Base-by-base conservation (phyloP, 2,329 filamentous ascomycete species). In the Hysterium pulicare region DNA sequence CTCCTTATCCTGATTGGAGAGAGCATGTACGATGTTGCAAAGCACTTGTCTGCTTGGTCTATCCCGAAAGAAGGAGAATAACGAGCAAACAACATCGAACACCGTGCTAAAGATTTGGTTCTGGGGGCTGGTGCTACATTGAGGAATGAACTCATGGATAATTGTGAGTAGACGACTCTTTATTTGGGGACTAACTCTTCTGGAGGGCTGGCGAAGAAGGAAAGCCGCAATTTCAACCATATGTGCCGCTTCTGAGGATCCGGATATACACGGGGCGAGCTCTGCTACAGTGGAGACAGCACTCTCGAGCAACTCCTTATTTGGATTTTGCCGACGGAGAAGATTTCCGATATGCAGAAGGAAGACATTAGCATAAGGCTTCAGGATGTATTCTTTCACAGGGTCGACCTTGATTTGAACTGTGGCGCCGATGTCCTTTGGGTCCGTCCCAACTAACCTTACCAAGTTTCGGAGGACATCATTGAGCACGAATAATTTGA, bases 11-110 rank as follows among this genome's bases (percentile, higher is more conserved):
- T 80, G 79, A 6, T 76, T 70, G 1, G 87, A 82, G 46, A 95
- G 82, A 15, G 84, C 83, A 11, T 75, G 67, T 6, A 97, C 70
- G 3, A 95, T 84, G 33, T 82, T 76, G 13, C 86, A 86, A 21
- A 97, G 70, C 1, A 87, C 76, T 48, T 83, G 75, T 41, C 93
- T 79, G 58, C 89, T 94, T 33, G 80, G 71, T 33, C 83, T 78
- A 63, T 97, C 90, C 54, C 83, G 87, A 71, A 97, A 91, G 62
- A 90, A 95, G 41, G 88, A 87, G 61, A 95, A 97, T 24, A 97
- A 77, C 0, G 87, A 83, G 3, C 87, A 84, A 8, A 93, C 69
- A 0, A 87, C 87, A 34, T 81, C 74, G 61, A 86, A 95, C 1
- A 94, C 79, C 26, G 78, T 75, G 33, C 76, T 70, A 37, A 80